Evolutionary conservation across 1,139 yeast genomes (phyloP).

Genomic region (Schwanniomyces etchellsii): DNA sequence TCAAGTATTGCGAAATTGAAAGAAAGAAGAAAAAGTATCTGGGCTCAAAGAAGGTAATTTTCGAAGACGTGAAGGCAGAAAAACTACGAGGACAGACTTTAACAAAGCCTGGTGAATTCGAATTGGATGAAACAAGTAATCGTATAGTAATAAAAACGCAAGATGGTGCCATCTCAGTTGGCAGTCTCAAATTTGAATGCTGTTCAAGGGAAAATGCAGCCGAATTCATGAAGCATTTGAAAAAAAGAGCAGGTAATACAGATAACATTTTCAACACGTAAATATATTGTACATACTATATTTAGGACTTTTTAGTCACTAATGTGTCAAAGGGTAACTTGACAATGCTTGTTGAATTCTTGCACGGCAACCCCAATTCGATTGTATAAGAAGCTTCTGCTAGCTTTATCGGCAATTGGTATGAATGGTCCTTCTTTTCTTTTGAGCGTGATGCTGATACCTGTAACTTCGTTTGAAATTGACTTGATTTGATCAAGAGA

Average conservation of each 20-base stretch:
- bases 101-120: conserved; percentile 20
- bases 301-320: too few species aligned
- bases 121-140: conserved; percentile 13
- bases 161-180: conserved; percentile 35
- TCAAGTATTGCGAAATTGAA: conserved; percentile 25
- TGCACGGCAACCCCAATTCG: conserved; percentile 77
- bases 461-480: conserved; percentile 74
- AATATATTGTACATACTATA: not conserved
- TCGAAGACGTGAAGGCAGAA: conserved; percentile 26
- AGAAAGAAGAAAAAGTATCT: conserved; percentile 22
- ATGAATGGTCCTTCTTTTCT: conserved; percentile 65
- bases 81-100: not conserved
- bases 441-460: conserved; percentile 64
- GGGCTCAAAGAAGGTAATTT: conserved; percentile 40
- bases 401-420: conserved; percentile 67
- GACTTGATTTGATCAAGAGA: conserved; percentile 55
- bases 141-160: conserved; percentile 34
- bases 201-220: conserved; percentile 39
- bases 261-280: conserved; percentile 5
- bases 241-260: conserved; percentile 38
- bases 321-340: conserved; percentile 29
- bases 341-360: conserved; percentile 65
- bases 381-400: conserved; percentile 63
- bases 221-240: conserved; percentile 34
- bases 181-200: conserved; percentile 49